Base-by-base conservation (phyloP, 1,284 basidiomycete genomes). In the Ustilago shanxiensis region DNA sequence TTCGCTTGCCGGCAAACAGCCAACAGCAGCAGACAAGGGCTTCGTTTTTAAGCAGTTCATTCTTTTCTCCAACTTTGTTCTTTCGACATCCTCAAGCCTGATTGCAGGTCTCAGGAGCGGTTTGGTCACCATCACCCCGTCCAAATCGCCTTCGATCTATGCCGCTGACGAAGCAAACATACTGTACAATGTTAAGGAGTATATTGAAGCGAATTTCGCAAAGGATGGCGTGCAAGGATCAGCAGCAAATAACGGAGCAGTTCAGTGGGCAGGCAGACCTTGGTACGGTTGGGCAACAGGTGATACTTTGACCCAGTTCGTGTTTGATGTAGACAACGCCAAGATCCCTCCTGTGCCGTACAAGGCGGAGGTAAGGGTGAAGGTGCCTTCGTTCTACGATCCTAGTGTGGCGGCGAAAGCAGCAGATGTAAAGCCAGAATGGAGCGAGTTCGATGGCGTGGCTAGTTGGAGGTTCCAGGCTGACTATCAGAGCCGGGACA, bases 231-330 rank as follows among this genome's bases (percentile, higher is more conserved):
- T 47, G 3, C 63, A 60, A 28, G 57, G 35, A 4, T 66, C 74
- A 9, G 66, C 59, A 16, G 56, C 60, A 11, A 54, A 51, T 31
- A 70, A 72, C 44, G 74, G 56, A 18, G 69, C 70, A 0, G 51
- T 68, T 2, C 58, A 55, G 51, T 73, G 71, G 75, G 61, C 71
- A 2, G 60, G 71, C 18, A 33, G 67, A 33, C 75, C 75, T 3
- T 77, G 75, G 75, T 77, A 70, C 53, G 75, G 75, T 1, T 69
- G 74, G 69, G 44, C 53, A 16, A 70, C 61, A n/a, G 64, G 69
- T 2, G 70, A 72, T 16, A 67, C 69, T 1, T n/a, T 73, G 44
- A 71, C 61, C 3, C 76, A 74, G 49, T 78, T 78, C 39, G 55
- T 68, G 18, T 78, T 74, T 22, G 67, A 78, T 31, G 13, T 26